A percentile compares a stretch with the other conserved stretches of the same genome.
Conservation (phyloP, 371 early-diverging fungal species). For the Saksenaea vasiformis region DNA sequence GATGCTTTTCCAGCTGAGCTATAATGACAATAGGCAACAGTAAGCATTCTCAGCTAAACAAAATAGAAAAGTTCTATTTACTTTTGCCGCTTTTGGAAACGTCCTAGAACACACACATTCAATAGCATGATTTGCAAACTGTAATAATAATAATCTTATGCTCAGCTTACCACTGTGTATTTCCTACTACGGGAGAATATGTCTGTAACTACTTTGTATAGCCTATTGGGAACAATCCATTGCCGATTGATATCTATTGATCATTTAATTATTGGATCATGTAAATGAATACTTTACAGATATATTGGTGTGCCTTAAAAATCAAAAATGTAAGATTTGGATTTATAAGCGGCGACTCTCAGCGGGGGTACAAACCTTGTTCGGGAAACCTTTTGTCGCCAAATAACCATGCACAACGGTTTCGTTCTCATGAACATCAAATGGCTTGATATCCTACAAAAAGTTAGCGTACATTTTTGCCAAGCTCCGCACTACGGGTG, state of each 20-base stretch:
- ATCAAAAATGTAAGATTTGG: slow-evolving; percentile 5
- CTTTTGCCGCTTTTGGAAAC: slow-evolving; percentile 15
- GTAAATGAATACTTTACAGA: slow-evolving; percentile 32
- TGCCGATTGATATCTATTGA: slow-evolving; percentile 53
- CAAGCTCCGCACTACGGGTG: not conserved
- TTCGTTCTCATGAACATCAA: slow-evolving; percentile 24
- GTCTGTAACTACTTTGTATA: slow-evolving; percentile 44
- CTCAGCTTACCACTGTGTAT: slow-evolving; percentile 3
- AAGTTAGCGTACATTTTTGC: slow-evolving; percentile 1
- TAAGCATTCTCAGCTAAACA: not conserved
- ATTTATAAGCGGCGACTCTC: not conserved
- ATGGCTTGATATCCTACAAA: slow-evolving; percentile 24
- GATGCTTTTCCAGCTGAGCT: slow-evolving; percentile 37
- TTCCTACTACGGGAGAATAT: slow-evolving; percentile 35
- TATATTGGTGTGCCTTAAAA: slow-evolving; percentile 41
- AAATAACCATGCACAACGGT: slow-evolving; percentile 39
- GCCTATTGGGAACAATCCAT: slow-evolving; percentile 31
- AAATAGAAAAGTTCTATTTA: slow-evolving; percentile 17
- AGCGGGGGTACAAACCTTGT: slow-evolving; percentile 37
- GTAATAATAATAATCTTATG: not conserved
- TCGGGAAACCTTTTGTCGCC: slow-evolving; percentile 43
- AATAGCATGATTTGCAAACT: not conserved
- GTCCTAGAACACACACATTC: slow-evolving; percentile 19
- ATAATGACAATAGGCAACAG: not conserved
- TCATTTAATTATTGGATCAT: not conserved